A percentile compares a stretch with the other conserved stretches of the same genome.
Evolutionary conservation across 2,329 filamentous ascomycete species (phyloP).

Genomic region (Ascochyta clinopodiicola): DNA sequence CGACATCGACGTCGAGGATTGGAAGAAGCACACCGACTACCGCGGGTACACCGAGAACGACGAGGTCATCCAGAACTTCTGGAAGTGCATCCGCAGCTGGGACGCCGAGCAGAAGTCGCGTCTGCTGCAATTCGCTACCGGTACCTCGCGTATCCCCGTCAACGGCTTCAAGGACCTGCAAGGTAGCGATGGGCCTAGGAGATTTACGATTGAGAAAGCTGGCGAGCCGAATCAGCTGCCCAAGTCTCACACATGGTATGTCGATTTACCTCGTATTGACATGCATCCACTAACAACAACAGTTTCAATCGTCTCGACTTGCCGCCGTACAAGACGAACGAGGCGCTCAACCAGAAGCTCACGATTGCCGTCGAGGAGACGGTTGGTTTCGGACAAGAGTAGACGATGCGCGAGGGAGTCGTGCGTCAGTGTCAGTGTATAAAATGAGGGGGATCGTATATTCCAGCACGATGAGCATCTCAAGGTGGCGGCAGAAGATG

Average conservation of each 20-base stretch:
- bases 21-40: conserved; percentile 99
- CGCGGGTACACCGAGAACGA: conserved; percentile 97
- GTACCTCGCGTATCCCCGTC: conserved; percentile 96
- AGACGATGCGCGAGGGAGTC: conserved; percentile 13
- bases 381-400: conserved; percentile 98
- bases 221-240: conserved; percentile 89
- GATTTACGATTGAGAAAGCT: conserved; percentile 98
- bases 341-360: conserved; percentile 85
- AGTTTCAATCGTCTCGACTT: conserved; percentile 98
- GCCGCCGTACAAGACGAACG: conserved; percentile 88
- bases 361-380: conserved; percentile 98
- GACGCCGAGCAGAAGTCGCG: conserved; percentile 98
- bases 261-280: too few species aligned
- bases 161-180: conserved; percentile 99
- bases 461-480: neutral
- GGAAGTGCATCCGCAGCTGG: conserved; percentile 96
- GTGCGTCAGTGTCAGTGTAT: conserved; percentile 1
- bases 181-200: conserved; percentile 90
- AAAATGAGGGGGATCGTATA: conserved; percentile 1
- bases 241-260: conserved; percentile 97
- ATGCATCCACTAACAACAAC: conserved; percentile 8
- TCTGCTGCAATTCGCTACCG: conserved; percentile 94
- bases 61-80: conserved; percentile 97
- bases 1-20: conserved; percentile 99
- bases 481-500: neutral